phyloP scores from a whole-genome alignment of 2,329 filamentous ascomycete species.

The Microsporum ferrugineum region DNA sequence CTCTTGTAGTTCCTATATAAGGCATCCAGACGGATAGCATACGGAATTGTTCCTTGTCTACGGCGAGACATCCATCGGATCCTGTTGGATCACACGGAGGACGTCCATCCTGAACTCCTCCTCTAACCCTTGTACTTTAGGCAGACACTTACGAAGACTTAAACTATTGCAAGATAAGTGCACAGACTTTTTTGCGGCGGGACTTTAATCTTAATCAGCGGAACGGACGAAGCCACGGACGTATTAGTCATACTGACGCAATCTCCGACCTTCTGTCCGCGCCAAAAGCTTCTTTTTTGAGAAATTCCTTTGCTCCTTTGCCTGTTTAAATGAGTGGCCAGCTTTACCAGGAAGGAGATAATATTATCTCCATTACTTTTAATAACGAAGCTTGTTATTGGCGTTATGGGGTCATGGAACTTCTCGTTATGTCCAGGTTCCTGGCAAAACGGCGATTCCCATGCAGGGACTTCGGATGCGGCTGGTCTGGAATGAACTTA shows the following conservation, averaged over 20 bases:
- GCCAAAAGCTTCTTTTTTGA: not conserved
- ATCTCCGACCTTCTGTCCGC: not conserved
- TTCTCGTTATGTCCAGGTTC: not conserved
- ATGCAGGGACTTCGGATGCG: not conserved
- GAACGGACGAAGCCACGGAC: not conserved
- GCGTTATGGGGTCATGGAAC: not conserved
- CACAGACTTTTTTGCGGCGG: not conserved
- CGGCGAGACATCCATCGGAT: not conserved
- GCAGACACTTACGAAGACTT: not conserved
- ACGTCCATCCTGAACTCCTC: not conserved
- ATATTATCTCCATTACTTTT: not conserved
- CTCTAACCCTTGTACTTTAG: not conserved
- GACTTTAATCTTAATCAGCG: not conserved
- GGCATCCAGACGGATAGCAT: not conserved
- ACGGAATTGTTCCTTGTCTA: not conserved
- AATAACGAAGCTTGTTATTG: not conserved
- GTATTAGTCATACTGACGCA: not conserved
- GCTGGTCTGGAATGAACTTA: not conserved
- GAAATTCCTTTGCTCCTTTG: not conserved
- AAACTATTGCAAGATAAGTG: not conserved
- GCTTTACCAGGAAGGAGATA: not conserved
- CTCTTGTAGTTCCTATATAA: not conserved
- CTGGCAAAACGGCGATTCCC: not conserved
- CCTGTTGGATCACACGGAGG: not conserved
- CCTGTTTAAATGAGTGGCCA: no score